Percentiles rank a stretch among this genome's conserved stretches.
Evolutionary conservation across 129 eudicot species (phyloP).

Genomic region (Rutidosis leptorrhynchoides): DNA sequence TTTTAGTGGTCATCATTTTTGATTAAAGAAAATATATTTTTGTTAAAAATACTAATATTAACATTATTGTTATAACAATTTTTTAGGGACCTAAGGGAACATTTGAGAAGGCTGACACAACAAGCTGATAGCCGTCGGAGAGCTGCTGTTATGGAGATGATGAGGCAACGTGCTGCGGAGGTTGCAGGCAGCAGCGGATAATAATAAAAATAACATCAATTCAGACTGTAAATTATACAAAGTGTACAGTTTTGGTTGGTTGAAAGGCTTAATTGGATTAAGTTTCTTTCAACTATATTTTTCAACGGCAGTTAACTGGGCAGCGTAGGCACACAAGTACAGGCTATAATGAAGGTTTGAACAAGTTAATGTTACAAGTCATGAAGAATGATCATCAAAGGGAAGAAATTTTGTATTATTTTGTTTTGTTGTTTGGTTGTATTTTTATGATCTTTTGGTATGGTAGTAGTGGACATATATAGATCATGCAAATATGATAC

Average conservation of each 20-base stretch:
- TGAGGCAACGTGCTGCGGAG: conserved; percentile 97
- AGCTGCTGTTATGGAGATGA: conserved; percentile 96
- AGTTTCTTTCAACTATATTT: conserved; percentile 22
- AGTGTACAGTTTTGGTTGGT: conserved; percentile 35
- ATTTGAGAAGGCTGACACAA: conserved; percentile 68
- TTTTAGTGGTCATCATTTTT: no score
- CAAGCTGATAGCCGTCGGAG: conserved; percentile 85
- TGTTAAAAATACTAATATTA: no score
- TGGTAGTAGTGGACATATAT: conserved; percentile 15
- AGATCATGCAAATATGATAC: conserved; percentile 17
- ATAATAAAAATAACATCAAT: conserved; percentile 13
- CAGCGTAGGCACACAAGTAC: conserved; percentile 22
- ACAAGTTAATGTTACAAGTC: conserved; percentile 14
- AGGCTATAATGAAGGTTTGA: conserved; percentile 19
- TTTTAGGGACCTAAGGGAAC: conserved; percentile 83
- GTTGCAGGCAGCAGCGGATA: conserved; percentile 56
- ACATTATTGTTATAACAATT: no score
- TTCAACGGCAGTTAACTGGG: conserved; percentile 14
- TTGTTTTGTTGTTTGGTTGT: not conserved
- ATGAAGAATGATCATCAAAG: conserved; percentile 19
- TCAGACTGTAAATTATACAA: conserved; percentile 42
- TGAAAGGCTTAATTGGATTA: conserved; percentile 21
- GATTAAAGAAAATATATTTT: no score
- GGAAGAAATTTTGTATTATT: not conserved
- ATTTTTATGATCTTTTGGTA: not conserved